Base-by-base conservation (phyloP, 2,329 filamentous ascomycete genomes). In the Aspergillus latus region DNA sequence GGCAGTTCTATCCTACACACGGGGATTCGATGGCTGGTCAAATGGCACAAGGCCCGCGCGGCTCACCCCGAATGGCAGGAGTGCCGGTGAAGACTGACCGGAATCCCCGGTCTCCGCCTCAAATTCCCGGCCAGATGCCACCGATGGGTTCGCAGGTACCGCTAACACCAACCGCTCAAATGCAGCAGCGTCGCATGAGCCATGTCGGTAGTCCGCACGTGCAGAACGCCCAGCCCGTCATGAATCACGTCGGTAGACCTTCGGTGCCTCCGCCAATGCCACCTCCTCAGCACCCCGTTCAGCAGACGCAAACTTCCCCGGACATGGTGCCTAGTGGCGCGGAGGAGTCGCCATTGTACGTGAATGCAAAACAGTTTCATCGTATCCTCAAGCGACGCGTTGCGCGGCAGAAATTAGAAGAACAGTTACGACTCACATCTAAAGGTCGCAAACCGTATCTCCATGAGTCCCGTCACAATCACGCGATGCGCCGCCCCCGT, bases 361-460 rank as follows among this genome's bases (percentile, higher is more conserved):
- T 99, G 68, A 99, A 99, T 68, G 94, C 94, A 4, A 99, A 99
- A 74, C 94, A 99, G 69, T 99, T 99, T 66, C 94, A 99, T 72
- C 89, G 94, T 28, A 99, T 99, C 48, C 77, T 99, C 53, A 97
- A 99, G 80, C 85, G 94, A 56, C 85, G 94, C 57, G 91, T 97
- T 61, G 94, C 94, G 5, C 85, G 94, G 34, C 94, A 97, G 74
- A 91, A 90, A 72, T 81, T 99, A n/a, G 94, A 99, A 73, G 94
- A 99, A 73, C 90, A 92, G 53, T 77, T 99, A 43, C 86, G 94
- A 42, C 78, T 97, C 56, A 97, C 94, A 0, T 95, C 89, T 8
- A 99, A 99, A 76, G 93, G 93, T 28, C 86, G 94, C 36, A 97
- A 97, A 76, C 94, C 94, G 3, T 99, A 99, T 68, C 82, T 99